phyloP scores from a whole-genome alignment of 192 early-diverging fungal genomes.

The Gaertneriomyces semiglobifer region DNA sequence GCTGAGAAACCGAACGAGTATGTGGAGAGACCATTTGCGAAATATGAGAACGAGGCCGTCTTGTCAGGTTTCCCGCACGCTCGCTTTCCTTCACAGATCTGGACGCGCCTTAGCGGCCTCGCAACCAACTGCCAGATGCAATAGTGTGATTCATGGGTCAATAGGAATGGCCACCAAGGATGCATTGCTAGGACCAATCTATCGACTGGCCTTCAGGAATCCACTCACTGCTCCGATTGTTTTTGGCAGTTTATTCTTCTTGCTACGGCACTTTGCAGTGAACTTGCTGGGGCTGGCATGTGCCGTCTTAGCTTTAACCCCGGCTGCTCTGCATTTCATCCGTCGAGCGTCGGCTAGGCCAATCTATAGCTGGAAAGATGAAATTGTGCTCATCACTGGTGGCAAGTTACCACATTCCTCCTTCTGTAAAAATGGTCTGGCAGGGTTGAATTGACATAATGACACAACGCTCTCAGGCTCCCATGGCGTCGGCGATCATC shows the following conservation, averaged over 20 bases:
- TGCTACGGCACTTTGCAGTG: constrained; percentile 1
- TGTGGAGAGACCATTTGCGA: too few species aligned
- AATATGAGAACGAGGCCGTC: too few species aligned
- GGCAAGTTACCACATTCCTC: constrained; percentile 33
- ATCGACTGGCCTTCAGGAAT: constrained; percentile 12
- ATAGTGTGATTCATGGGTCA: not conserved
- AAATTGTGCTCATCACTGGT: constrained; percentile 64
- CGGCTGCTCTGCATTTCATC: constrained; percentile 9
- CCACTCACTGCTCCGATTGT: constrained; percentile 15
- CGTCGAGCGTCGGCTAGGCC: constrained; percentile 6
- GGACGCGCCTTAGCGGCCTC: too few species aligned
- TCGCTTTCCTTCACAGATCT: too few species aligned
- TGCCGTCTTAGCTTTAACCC: constrained; percentile 5
- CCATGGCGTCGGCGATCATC: constrained; percentile 52
- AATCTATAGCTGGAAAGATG: constrained; percentile 50
- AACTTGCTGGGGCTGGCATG: constrained; percentile 2
- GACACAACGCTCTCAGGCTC: constrained; percentile 38
- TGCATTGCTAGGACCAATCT: constrained; percentile 16
- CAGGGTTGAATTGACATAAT: not conserved
- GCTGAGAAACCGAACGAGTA: too few species aligned
- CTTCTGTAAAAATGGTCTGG: not conserved
- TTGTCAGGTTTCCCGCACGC: too few species aligned
- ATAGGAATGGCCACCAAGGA: constrained; percentile 15
- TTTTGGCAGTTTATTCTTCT: not conserved
- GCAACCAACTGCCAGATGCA: too few species aligned